phyloP scores from a whole-genome alignment of 495 filamentous ascomycete genomes.

The Durotheca rogersii region DNA sequence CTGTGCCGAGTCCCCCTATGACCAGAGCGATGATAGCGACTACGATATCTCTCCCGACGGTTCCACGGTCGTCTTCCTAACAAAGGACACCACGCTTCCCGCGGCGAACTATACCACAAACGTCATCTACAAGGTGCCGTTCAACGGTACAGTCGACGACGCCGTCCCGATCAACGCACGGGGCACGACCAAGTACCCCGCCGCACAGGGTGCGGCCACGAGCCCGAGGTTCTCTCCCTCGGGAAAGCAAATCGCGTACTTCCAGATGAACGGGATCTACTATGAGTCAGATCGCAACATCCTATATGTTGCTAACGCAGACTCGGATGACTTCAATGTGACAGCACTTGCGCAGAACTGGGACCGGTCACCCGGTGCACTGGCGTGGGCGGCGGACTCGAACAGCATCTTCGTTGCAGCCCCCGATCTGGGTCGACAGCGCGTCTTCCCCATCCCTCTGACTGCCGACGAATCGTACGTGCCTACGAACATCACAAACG shows the following conservation, averaged over 20 bases:
- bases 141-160: conserved; percentile 36
- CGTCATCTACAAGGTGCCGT: conserved; percentile 61
- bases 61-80: conserved; percentile 61
- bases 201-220: conserved; percentile 61
- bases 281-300: conserved; percentile 78
- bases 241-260: conserved; percentile 65
- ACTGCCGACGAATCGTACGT: conserved; percentile 43
- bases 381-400: conserved; percentile 60
- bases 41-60: conserved; percentile 47
- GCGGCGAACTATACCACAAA: conserved; percentile 66
- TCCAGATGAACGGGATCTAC: conserved; percentile 64
- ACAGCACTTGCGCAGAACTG: conserved; percentile 49
- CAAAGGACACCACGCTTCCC: conserved; percentile 67
- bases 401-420: conserved; percentile 54
- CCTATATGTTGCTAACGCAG: conserved; percentile 47
- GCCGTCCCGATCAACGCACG: conserved; percentile 31
- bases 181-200: conserved; percentile 43
- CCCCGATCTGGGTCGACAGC: conserved; percentile 58
- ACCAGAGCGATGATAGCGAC: conserved; percentile 40
- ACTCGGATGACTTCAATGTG: conserved; percentile 31
- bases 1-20: conserved; percentile 46
- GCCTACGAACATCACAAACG: conserved; percentile 55
- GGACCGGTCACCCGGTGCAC: conserved; percentile 56
- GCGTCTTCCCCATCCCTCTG: conserved; percentile 55
- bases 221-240: conserved; percentile 66